Conservation (phyloP, 202 grass and related monocot genomes). For the Hordeum pubiflorum region DNA sequence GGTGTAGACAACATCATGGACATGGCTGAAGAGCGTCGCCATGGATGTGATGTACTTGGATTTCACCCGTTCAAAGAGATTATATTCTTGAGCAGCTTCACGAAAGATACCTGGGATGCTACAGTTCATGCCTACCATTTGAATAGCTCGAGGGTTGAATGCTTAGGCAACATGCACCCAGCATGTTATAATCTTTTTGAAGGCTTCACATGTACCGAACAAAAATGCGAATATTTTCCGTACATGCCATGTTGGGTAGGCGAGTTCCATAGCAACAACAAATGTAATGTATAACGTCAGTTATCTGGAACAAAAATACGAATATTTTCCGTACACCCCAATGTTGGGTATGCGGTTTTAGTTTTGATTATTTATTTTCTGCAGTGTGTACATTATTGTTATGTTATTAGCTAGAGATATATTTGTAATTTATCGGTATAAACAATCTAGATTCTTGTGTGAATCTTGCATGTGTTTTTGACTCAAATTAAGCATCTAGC, state of each 20-base stretch:
- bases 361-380: neutral
- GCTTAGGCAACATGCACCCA: neutral
- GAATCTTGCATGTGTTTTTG: neutral
- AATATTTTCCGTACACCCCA: too few species aligned
- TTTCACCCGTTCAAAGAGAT: neutral
- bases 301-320: neutral
- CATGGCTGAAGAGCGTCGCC: neutral
- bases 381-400: neutral
- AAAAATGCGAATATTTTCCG: too few species aligned
- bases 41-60: neutral
- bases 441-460: neutral
- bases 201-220: too few species aligned
- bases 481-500: neutral
- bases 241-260: neutral
- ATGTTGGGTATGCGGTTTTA: neutral
- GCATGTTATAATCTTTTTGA: too few species aligned
- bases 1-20: neutral
- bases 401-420: neutral
- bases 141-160: neutral
- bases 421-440: too few species aligned
- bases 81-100: neutral
- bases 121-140: neutral
- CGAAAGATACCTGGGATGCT: neutral
- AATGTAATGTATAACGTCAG: neutral
- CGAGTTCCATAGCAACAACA: neutral